Base-by-base conservation (phyloP, 495 filamentous ascomycete species). In the Penicillium taxi region DNA sequence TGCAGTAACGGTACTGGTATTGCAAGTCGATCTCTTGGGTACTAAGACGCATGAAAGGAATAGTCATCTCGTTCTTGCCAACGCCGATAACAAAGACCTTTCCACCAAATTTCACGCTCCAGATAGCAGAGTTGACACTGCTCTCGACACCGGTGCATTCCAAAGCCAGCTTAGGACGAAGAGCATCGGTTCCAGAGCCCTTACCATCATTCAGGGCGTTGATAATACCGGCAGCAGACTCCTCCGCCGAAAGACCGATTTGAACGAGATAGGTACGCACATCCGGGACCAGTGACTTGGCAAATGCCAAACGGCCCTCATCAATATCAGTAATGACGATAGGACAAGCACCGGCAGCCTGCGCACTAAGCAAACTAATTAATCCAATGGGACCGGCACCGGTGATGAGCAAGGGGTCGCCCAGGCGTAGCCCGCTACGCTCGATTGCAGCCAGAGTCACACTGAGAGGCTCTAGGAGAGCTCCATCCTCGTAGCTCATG, bases 111-210 rank as follows among this genome's bases (percentile, higher is more conserved):
- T 88, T 86, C 47, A 87, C 76, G 21, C 82, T 80, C 73, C 84
- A 86, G 57, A 96, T 88, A 28, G 86, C 84, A 22, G 85, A 75
- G 14, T 76, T 75, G 51, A 96, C 80, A 55, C 78, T 84, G 63
- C 79, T 84, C 67, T 94, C 86, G n/a, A 91, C 86, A 16, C 88
- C 88, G 0, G 88, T 94, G 64, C 88, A 96, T 64, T 96, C 88
- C 53, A 96, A 56, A 14, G 75, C 81, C 21, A 93, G 59, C 17
- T 80, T 75, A 0, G 86, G 84, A 58, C 88, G 78, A 48, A 86
- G 68, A 13, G 80, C 79, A 9, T 81, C 80, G 20, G 83, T 77
- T 16, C 71, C 62, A 35, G 55, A 52, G 14, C 56, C 58, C 26
- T 62, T 32, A 23, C 61, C 61, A 24, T 68, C 63, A 32, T 67